Evolutionary conservation across 352 stramenopile genomes (phyloP).

Genomic region (Globisporangium canariense): DNA sequence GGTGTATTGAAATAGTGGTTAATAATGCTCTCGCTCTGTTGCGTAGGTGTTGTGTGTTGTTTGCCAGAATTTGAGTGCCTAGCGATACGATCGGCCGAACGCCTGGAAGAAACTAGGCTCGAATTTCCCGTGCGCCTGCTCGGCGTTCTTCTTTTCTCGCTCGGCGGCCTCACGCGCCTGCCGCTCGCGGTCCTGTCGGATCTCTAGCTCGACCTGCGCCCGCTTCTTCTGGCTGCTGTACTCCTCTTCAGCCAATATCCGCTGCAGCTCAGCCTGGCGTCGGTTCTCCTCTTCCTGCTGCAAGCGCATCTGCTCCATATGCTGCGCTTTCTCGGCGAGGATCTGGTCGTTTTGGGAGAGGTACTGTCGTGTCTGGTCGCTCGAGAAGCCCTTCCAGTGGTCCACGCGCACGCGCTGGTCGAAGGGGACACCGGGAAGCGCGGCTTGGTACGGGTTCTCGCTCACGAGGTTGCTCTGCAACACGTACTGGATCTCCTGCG

Average conservation of each 20-base stretch:
- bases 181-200: conserved; percentile 41
- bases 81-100: conserved; percentile 80
- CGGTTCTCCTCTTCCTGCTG: conserved; percentile 35
- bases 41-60: neutral
- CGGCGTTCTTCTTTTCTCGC: conserved; percentile 49
- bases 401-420: conserved; percentile 69
- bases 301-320: conserved; percentile 31
- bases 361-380: conserved; percentile 48
- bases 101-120: conserved; percentile 71
- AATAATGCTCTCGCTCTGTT: conserved; percentile 4
- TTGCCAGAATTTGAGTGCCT: neutral
- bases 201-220: conserved; percentile 47
- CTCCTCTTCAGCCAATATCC: conserved; percentile 48
- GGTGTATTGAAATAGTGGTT: conserved; percentile 10
- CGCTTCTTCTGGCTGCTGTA: conserved; percentile 44
- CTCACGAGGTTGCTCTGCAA: conserved; percentile 65
- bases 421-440: conserved; percentile 30
- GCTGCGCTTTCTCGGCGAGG: conserved; percentile 43
- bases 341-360: conserved; percentile 61
- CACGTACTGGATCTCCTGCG: conserved; percentile 56
- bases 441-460: conserved; percentile 60
- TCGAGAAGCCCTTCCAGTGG: conserved; percentile 76
- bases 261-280: conserved; percentile 37
- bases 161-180: conserved; percentile 50
- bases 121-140: conserved; percentile 55